These are phyloP conservation scores for Canna indica DNA, from an alignment of 176 grass and related monocot species.

Conservation along the genomic window DNA sequence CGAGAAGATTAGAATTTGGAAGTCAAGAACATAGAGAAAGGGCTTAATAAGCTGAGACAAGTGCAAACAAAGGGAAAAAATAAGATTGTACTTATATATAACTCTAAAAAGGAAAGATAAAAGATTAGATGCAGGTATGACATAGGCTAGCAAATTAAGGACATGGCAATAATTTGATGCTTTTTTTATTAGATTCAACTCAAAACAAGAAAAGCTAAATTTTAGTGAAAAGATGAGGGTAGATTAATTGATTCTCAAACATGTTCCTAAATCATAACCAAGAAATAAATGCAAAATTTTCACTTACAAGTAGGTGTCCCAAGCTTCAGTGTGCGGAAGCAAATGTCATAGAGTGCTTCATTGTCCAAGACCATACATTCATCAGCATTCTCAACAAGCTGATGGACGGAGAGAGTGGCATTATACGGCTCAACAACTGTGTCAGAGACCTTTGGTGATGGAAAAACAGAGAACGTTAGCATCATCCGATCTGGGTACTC, in stretches of 20 bases:
- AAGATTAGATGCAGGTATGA: background rate
- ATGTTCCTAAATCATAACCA: no score
- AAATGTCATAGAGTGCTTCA: constrained; percentile 3
- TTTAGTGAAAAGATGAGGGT: background rate
- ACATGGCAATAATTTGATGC: no score
- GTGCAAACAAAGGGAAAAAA: no score
- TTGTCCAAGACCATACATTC: constrained; percentile 9
- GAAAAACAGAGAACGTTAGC: constrained; percentile 11
- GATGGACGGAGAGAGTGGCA: background rate
- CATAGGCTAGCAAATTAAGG: no score
- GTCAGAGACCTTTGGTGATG: constrained; percentile 10
- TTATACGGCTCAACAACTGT: constrained; percentile 4
- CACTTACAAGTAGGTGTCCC: constrained; percentile 1
- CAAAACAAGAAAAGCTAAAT: background rate
- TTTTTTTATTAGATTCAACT: background rate
- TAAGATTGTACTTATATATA: no score
- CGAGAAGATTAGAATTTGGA: no score
- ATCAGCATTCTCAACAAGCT: constrained; percentile 4
- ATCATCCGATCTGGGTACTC: constrained; percentile 4
- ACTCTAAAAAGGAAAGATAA: background rate
- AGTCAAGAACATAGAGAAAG: no score
- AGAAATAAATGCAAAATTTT: no score
- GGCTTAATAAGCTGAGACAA: no score
- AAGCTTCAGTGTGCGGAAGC: constrained; percentile 9
- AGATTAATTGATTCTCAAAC: background rate